Evolutionary conservation across 2,329 filamentous ascomycete genomes (phyloP).

Genomic region (Plenodomus lindquistii): DNA sequence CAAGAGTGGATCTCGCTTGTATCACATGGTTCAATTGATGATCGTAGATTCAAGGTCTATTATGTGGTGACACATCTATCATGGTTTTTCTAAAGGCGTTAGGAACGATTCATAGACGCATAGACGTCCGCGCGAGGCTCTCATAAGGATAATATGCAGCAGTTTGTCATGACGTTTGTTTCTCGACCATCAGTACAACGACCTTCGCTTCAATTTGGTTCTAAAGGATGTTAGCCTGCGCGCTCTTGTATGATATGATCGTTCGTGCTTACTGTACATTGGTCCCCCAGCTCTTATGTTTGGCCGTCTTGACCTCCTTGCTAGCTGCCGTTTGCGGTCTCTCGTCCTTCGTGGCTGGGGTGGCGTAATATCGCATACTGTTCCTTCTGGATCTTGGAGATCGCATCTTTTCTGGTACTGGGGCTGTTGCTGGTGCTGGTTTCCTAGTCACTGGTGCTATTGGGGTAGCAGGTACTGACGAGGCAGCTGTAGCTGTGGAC

Average conservation of each 20-base stretch:
- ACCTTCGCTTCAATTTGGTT: background rate
- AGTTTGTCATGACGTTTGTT: no score
- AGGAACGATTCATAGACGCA: no score
- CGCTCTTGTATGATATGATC: background rate
- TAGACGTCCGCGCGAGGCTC: no score
- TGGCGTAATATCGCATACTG: conserved; percentile 22
- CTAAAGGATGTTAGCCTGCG: background rate
- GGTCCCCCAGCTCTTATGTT: background rate
- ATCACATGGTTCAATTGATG: no score
- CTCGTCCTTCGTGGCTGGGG: conserved; percentile 4
- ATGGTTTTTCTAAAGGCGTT: no score
- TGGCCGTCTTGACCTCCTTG: background rate
- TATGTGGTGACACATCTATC: no score
- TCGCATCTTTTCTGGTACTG: background rate
- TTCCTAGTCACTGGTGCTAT: background rate
- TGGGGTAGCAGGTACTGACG: background rate
- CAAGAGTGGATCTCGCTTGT: background rate
- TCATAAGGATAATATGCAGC: no score
- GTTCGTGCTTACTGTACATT: background rate
- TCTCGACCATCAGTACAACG: background rate
- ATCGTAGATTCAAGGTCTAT: no score
- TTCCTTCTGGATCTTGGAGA: background rate
- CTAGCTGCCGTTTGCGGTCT: conserved; percentile 9
- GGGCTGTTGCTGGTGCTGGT: background rate
- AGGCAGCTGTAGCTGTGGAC: background rate